A percentile compares a stretch with the other conserved stretches of the same genome.
Evolutionary conservation across 345 rosid genomes (phyloP).

Genomic region (Dipteronia sinensis): DNA sequence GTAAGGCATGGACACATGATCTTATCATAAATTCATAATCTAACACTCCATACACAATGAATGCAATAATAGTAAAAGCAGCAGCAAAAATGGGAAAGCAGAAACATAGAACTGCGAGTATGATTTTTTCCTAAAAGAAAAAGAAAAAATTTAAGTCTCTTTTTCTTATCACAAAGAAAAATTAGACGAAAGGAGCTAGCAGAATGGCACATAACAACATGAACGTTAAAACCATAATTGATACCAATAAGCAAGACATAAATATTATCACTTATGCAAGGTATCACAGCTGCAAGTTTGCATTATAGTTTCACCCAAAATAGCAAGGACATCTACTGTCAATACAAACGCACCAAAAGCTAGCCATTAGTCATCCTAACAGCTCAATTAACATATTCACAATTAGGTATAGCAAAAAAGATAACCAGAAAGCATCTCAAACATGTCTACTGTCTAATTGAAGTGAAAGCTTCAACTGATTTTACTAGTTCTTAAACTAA

Average conservation of each 20-base stretch:
- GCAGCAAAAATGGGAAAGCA: neutral
- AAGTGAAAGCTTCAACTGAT: neutral
- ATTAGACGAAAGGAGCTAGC: neutral
- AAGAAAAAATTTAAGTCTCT: neutral
- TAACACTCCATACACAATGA: neutral
- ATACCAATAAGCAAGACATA: neutral
- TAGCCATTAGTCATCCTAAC: neutral
- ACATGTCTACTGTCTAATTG: neutral
- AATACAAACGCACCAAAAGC: neutral
- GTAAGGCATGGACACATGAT: conserved; percentile 1
- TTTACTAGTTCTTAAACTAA: neutral
- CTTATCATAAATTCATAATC: neutral
- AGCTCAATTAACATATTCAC: neutral
- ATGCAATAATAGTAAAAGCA: neutral
- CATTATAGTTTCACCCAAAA: neutral
- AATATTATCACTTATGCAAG: neutral
- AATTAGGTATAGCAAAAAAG: neutral
- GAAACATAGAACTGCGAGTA: too few relatives aligned
- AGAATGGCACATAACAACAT: neutral
- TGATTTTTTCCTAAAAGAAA: too few relatives aligned
- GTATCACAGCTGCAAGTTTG: neutral
- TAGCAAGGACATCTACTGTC: neutral
- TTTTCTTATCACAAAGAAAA: neutral
- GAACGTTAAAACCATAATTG: neutral
- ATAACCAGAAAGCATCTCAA: neutral